Conservation (phyloP, 495 filamentous ascomycete genomes). For the Beverwykella pulmonaria region DNA sequence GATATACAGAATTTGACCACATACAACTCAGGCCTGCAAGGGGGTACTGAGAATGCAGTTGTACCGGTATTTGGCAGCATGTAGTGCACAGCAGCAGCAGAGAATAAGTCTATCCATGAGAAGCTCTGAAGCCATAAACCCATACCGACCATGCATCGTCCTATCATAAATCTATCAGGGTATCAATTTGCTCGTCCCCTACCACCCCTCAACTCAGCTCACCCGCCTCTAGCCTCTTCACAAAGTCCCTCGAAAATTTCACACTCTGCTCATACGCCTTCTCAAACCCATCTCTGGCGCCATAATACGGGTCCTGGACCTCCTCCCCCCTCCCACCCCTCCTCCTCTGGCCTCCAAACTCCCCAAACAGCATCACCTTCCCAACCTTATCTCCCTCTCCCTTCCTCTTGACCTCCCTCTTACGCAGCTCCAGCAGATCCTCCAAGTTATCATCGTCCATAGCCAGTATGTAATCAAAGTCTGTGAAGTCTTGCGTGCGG, state of each 20-base stretch:
- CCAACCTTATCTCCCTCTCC: conserved; percentile 47
- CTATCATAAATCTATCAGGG: conserved; percentile 22
- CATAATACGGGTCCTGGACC: conserved; percentile 93
- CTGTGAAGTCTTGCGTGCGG: conserved; percentile 68
- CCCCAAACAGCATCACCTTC: conserved; percentile 79
- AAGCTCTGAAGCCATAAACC: no score
- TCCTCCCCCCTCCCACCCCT: conserved; percentile 65
- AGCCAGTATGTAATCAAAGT: conserved; percentile 90
- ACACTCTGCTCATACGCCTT: conserved; percentile 80
- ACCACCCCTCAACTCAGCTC: conserved; percentile 11
- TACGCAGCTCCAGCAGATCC: conserved; percentile 65
- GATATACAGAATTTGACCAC: no score
- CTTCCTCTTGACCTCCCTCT: conserved; percentile 55
- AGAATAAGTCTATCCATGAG: no score
- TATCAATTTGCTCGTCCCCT: conserved; percentile 20
- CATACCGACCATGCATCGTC: neutral
- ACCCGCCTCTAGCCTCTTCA: conserved; percentile 50
- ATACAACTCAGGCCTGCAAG: no score
- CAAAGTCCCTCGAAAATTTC: conserved; percentile 77
- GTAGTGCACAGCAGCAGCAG: no score
- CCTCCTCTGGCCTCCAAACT: conserved; percentile 64
- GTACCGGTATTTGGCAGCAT: neutral
- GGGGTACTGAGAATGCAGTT: no score
- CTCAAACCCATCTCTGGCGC: conserved; percentile 78
- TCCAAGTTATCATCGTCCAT: conserved; percentile 88